Evolutionary conservation across 352 stramenopile species (phyloP).

Genomic region (Pythium plurisporium): DNA sequence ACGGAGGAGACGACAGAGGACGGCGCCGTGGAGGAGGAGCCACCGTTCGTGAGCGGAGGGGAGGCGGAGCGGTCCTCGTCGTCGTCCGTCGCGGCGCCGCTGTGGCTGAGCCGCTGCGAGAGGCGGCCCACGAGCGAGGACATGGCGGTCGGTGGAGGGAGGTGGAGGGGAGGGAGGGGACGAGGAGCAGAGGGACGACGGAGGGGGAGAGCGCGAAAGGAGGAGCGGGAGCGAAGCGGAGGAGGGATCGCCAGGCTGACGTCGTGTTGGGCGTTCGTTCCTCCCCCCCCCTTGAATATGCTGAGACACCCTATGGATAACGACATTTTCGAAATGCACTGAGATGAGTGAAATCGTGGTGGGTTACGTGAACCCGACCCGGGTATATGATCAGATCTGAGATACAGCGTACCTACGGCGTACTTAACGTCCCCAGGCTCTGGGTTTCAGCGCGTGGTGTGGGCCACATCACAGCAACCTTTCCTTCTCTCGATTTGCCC

Average conservation of each 20-base stretch:
- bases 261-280: background rate
- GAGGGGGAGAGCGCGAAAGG: background rate
- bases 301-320: background rate
- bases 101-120: conserved; percentile 7
- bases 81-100: background rate
- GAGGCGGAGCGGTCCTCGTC: background rate
- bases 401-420: no score
- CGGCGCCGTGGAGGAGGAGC: conserved; percentile 24
- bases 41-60: background rate
- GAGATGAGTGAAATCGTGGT: background rate
- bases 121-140: conserved; percentile 3
- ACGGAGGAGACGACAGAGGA: conserved; percentile 20
- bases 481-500: background rate
- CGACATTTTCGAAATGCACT: background rate
- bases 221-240: background rate
- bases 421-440: no score
- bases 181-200: no score
- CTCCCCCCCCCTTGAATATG: background rate
- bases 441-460: background rate
- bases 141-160: background rate
- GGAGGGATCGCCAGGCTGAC: background rate
- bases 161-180: background rate
- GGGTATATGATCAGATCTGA: no score
- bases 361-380: background rate
- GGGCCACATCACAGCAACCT: conserved; percentile 10